Conservation (phyloP, 1,284 basidiomycete species). For the Rhodotorula mucilaginosa region DNA sequence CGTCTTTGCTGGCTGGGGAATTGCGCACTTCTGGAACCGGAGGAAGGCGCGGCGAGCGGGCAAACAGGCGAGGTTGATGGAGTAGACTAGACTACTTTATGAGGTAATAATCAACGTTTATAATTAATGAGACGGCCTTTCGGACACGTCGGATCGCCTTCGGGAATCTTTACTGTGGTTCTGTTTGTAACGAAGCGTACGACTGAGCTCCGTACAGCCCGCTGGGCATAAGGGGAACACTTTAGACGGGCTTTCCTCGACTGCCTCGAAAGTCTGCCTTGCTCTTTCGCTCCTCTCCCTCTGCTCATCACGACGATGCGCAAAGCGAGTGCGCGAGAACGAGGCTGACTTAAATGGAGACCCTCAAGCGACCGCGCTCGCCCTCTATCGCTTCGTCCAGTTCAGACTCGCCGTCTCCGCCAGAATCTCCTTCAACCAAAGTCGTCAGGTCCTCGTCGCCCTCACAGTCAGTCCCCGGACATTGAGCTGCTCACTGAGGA, state of each 20-base stretch:
- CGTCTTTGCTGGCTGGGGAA: constrained; percentile 30
- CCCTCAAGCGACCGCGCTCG: neutral
- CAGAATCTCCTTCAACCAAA: constrained; percentile 3
- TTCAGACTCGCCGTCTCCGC: neutral
- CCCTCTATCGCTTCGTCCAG: neutral
- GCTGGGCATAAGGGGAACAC: too few species aligned
- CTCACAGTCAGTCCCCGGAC: neutral
- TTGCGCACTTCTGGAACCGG: neutral
- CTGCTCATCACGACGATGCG: too few species aligned
- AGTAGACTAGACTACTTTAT: neutral
- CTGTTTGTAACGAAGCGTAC: too few species aligned
- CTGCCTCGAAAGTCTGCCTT: too few species aligned
- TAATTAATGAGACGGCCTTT: too few species aligned
- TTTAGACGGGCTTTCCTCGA: too few species aligned
- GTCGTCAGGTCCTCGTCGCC: constrained; percentile 5
- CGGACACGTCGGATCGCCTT: neutral
- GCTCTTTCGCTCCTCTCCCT: too few species aligned
- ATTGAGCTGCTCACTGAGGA: neutral
- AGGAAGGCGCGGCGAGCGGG: neutral
- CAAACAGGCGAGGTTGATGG: neutral
- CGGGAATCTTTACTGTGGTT: too few species aligned
- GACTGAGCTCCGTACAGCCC: too few species aligned
- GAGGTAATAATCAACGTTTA: neutral
- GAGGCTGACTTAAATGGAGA: neutral
- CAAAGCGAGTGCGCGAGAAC: neutral